Evolutionary conservation across 108 stramenopile species (phyloP).

Genomic region (Nitzschia palea): DNA sequence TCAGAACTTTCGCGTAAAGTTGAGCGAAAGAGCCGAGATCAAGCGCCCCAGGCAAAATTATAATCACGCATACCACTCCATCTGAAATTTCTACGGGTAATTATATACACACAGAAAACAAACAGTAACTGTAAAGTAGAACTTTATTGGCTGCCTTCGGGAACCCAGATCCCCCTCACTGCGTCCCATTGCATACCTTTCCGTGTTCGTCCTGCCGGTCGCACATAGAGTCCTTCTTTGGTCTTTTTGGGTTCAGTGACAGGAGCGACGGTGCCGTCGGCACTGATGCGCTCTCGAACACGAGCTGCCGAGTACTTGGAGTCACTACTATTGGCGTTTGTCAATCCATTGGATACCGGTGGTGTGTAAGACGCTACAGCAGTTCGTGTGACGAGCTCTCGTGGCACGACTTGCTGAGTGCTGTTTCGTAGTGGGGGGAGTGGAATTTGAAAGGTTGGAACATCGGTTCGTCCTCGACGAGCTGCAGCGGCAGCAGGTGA

Average conservation of each 20-base stretch:
- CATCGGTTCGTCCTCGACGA: slow-evolving; percentile 3
- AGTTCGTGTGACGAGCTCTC: not conserved
- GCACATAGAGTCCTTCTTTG: slow-evolving; percentile 63
- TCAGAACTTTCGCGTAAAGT: slow-evolving; percentile 68
- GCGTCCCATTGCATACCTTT: slow-evolving; percentile 88
- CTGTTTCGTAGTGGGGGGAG: slow-evolving; percentile 26
- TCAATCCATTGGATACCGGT: not conserved
- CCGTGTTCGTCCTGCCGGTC: slow-evolving; percentile 71
- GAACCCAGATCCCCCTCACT: slow-evolving; percentile 72
- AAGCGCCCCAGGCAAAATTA: slow-evolving; percentile 42
- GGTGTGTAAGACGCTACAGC: slow-evolving; percentile 32
- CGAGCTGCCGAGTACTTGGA: slow-evolving; percentile 69
- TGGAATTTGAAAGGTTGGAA: slow-evolving; percentile 27
- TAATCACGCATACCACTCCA: slow-evolving; percentile 1
- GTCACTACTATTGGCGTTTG: slow-evolving; percentile 3
- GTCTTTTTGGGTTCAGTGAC: slow-evolving; percentile 60
- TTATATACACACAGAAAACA: too few species aligned
- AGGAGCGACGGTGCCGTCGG: slow-evolving; percentile 77
- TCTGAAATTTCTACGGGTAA: not conserved
- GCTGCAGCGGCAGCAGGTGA: not conserved
- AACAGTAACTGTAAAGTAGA: too few species aligned
- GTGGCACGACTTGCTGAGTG: slow-evolving; percentile 22
- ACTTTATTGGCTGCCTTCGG: slow-evolving; percentile 24
- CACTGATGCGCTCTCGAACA: slow-evolving; percentile 49
- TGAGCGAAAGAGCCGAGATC: slow-evolving; percentile 64